A percentile compares a stretch with the other conserved stretches of the same genome.
These are phyloP conservation scores for Inga oerstediana DNA, from an alignment of 306 rosid genomes.

Conservation along the genomic window DNA sequence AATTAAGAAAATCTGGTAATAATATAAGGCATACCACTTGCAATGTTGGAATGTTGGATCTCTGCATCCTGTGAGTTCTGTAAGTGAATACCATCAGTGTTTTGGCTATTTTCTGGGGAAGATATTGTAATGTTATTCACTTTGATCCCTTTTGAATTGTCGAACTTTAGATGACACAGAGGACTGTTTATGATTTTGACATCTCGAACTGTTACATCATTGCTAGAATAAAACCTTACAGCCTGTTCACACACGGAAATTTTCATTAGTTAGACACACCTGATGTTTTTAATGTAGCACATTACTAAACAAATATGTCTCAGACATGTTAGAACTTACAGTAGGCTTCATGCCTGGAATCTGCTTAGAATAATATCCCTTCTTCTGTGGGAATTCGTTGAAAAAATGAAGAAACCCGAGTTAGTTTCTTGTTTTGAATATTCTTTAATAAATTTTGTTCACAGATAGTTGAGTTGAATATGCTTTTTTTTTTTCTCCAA, in stretches of 20 bases:
- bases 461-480: neutral
- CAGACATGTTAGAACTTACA: constrained; percentile 37
- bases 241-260: constrained; percentile 51
- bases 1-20: neutral
- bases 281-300: neutral
- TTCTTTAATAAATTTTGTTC: constrained; percentile 7
- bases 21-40: constrained; percentile 56
- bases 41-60: constrained; percentile 73
- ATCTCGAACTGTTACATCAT: constrained; percentile 56
- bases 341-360: constrained; percentile 72
- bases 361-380: constrained; percentile 44
- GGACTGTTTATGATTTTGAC: constrained; percentile 84
- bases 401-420: neutral
- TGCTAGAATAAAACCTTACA: constrained; percentile 80
- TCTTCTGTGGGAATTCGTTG: constrained; percentile 45
- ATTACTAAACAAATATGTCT: neutral
- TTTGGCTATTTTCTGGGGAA: constrained; percentile 83
- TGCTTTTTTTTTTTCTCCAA: neutral
- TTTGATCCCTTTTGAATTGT: constrained; percentile 65
- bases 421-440: constrained; percentile 17
- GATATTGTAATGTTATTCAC: constrained; percentile 71
- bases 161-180: constrained; percentile 88
- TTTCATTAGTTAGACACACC: constrained; percentile 3
- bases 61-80: constrained; percentile 83
- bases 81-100: constrained; percentile 95